Evolutionary conservation across 139 green algal species (phyloP), one percentile per base, ranked within the genome.

Genomic region (Chlorella sp.): DNA sequence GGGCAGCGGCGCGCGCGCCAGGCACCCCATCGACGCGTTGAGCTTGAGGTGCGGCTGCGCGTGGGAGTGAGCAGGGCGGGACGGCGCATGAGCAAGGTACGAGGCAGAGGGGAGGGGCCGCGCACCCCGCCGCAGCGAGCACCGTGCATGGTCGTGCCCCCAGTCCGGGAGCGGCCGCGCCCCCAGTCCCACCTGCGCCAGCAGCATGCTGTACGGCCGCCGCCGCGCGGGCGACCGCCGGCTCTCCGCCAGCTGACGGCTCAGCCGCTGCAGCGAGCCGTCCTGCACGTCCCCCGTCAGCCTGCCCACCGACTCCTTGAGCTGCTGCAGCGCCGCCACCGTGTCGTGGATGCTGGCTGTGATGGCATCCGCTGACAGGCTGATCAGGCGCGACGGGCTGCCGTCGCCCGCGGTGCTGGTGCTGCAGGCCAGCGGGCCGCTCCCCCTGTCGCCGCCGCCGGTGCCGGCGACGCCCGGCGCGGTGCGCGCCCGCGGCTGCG

Each of bases 1-100:
- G 2, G 86, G 86, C 58, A 90, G 75, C 40, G 86, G 86, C 61
- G 90, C 84, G 53, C 86, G 74, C 1, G 75, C 84, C 59, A 90
- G 76, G 71, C 84, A 90, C 23, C 86, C 86, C 23, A 90, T 72
- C 2, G 86, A 74, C 33, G 61, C 86, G 41, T 82, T 86, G 25
- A 87, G 71, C 76, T 90, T 82, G 27, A 85, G 46, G 69, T 82
- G 80, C 23, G 80, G 80, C 68, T 76, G 59, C 45, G 41, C 12
- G 12, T 17, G 15, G 42, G 71, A 15, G 31, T 3, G 41, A 59
- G 41, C 25, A 27, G 70, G 43, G 58, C 1, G 29, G 45, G 15
- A 19, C 12, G 58, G 58, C 0, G 31, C 0, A 11, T 29, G 56
- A 2, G 25, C 31, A 1, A 19, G 6, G 66, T 1, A 29, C 59